Evolutionary conservation across 2,329 filamentous ascomycete species (phyloP).

Genomic region (Massarina eburnea): DNA sequence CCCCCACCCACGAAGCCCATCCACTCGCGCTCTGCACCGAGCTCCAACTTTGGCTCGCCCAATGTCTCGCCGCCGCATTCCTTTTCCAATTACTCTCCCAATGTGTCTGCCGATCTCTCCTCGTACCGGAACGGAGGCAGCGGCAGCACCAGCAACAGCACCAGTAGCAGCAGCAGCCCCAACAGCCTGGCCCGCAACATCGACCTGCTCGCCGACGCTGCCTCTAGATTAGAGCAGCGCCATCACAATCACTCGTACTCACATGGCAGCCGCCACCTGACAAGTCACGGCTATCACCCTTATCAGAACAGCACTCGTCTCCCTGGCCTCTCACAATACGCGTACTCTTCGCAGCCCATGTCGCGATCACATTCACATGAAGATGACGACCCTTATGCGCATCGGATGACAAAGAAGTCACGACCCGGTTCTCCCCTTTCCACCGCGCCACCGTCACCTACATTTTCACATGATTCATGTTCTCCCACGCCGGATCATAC

Average conservation of each 20-base stretch:
- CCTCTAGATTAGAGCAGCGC: conserved; percentile 67
- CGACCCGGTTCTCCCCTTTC: conserved; percentile 93
- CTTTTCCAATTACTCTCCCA: conserved; percentile 65
- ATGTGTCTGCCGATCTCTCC: conserved; percentile 59
- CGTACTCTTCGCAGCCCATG: conserved; percentile 82
- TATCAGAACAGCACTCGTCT: conserved; percentile 60
- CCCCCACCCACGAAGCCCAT: conserved; percentile 75
- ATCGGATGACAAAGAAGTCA: conserved; percentile 82
- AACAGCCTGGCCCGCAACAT: conserved; percentile 60
- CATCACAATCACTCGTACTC: conserved; percentile 47
- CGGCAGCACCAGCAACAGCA: conserved; percentile 23
- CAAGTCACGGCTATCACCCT: conserved; percentile 48
- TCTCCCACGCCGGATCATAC: conserved; percentile 97
- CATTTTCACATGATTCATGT: conserved; percentile 92
- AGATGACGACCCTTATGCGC: conserved; percentile 76
- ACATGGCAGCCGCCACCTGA: conserved; percentile 37
- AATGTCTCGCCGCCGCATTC: conserved; percentile 95
- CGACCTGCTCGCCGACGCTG: conserved; percentile 69
- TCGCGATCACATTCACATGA: conserved; percentile 83
- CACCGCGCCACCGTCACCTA: conserved; percentile 92
- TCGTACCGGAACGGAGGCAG: conserved; percentile 51
- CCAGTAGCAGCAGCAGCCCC: conserved; percentile 45
- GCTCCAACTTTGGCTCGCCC: conserved; percentile 84
- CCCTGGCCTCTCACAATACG: conserved; percentile 50
- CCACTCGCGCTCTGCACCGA: conserved; percentile 84